These are phyloP conservation scores for Sclerotinia trifoliorum DNA, from an alignment of 2,329 filamentous ascomycete genomes.

Conservation along the genomic window DNA sequence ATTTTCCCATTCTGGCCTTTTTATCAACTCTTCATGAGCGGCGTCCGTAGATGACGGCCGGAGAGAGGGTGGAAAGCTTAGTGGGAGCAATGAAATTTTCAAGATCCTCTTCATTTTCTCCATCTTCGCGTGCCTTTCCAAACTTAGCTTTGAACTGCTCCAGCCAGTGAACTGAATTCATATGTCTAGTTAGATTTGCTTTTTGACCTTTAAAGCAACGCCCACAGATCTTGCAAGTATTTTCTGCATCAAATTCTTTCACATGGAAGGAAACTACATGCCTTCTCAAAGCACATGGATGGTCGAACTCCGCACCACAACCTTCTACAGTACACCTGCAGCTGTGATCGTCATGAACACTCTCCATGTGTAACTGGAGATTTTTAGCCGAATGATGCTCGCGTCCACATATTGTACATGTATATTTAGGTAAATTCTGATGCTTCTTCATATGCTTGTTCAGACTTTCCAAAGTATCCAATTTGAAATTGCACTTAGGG, in stretches of 20 bases:
- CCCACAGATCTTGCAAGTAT: neutral
- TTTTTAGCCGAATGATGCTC: fast-evolving
- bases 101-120: neutral
- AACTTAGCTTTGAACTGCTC: neutral
- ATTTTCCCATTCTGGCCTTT: neutral
- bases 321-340: neutral
- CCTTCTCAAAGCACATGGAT: fast-evolving
- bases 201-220: neutral
- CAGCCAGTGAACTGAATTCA: neutral
- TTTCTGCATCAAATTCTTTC: neutral
- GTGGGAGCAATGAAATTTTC: neutral
- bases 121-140: neutral
- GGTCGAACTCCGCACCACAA: neutral
- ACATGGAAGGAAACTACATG: fast-evolving
- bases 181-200: fast-evolving
- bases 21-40: too few species aligned
- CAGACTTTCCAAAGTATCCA: neutral
- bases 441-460: neutral
- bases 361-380: neutral
- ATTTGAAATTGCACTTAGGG: neutral
- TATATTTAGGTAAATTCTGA: neutral
- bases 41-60: fast-evolving
- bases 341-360: neutral
- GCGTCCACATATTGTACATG: neutral
- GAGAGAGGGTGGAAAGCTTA: neutral